Conservation (phyloP, 768 basidiomycete genomes). For the Trametopsis cervina region DNA sequence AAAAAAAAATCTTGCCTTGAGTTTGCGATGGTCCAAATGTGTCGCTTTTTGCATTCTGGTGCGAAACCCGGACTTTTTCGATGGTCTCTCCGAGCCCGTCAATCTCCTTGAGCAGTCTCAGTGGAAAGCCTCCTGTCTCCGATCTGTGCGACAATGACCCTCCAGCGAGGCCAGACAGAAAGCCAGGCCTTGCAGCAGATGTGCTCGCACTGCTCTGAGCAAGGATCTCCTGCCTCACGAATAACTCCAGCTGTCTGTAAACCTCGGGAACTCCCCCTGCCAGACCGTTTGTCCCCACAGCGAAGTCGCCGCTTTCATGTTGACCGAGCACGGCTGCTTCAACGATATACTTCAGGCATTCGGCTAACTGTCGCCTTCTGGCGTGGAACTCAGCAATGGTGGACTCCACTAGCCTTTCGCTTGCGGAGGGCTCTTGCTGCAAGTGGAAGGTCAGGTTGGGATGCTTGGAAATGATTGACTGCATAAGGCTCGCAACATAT, state of each 20-base stretch:
- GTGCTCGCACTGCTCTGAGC: conserved; percentile 25
- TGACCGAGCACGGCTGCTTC: conserved; percentile 51
- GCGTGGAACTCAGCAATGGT: conserved; percentile 64
- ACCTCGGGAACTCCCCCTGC: conserved; percentile 26
- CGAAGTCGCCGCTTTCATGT: conserved; percentile 27
- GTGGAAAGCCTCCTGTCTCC: conserved; percentile 38
- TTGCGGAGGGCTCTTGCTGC: conserved; percentile 28
- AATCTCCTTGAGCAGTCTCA: conserved; percentile 56
- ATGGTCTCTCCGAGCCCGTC: conserved; percentile 51
- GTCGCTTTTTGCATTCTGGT: conserved; percentile 55
- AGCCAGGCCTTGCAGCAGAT: neutral
- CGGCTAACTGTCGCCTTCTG: conserved; percentile 62
- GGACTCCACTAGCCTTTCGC: conserved; percentile 43
- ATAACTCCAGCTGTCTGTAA: conserved; percentile 45
- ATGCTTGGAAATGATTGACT: conserved; percentile 53
- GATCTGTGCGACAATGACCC: neutral
- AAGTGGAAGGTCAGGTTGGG: conserved; percentile 54
- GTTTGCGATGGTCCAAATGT: conserved; percentile 45
- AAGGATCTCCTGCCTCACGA: conserved; percentile 50
- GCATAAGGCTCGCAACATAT: conserved; percentile 63
- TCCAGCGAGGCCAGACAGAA: too few species aligned
- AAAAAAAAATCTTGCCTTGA: conserved; percentile 56
- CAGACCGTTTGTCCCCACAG: neutral
- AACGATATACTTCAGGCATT: conserved; percentile 63
- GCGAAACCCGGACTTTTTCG: conserved; percentile 44